Base-by-base conservation (phyloP, 1,139 yeast genomes). In the Suhomyces atakaporum region DNA sequence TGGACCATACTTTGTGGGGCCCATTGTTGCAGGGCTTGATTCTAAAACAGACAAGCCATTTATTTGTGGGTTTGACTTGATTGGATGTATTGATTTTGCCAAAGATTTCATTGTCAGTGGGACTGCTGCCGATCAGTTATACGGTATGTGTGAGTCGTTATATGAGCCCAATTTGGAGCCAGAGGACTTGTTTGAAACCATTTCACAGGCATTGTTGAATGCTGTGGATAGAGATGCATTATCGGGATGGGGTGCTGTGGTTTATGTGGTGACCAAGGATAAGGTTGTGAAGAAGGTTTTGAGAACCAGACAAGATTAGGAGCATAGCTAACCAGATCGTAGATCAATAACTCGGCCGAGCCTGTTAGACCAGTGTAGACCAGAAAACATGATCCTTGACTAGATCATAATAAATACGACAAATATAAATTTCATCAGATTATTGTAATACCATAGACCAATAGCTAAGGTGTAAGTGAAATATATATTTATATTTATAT, bases 191-290 rank as follows among this genome's bases (percentile, higher is more conserved):
- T 94, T 94, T 60, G 98, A 94, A 63, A 90, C 97, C 30, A 85
- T 90, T 51, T 84, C 95, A 52, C 99, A 94, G 66, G 90, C 97
- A 1, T 69, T 94, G 46, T 73, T 92, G 66, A 89, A 86, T 61
- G 97, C 97, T 15, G 95, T 86, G 29, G 99, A 94, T 62, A 84
- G 99, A 73, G 98, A 94, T 66, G 96, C 97, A 5, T 74, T 94
- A 46, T 83, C 95, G 34, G 98, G 98, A 45, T 92, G 97, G 97
- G 99, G 99, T 54, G 97, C 96, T 11, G 86, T 87, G 22, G 98
- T 94, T 25, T 90, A 92, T 62, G 70, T 94, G 43, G 79, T 94
- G 40, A 88, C 96, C 38, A 90, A 90, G 69, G 97, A 92, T 60
- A 85, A 87, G 62, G 95, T 92, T 39, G 77, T 81, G 37, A 89